Base-by-base conservation (phyloP, 805 yeast genomes). In the Lipomyces lipofer region DNA sequence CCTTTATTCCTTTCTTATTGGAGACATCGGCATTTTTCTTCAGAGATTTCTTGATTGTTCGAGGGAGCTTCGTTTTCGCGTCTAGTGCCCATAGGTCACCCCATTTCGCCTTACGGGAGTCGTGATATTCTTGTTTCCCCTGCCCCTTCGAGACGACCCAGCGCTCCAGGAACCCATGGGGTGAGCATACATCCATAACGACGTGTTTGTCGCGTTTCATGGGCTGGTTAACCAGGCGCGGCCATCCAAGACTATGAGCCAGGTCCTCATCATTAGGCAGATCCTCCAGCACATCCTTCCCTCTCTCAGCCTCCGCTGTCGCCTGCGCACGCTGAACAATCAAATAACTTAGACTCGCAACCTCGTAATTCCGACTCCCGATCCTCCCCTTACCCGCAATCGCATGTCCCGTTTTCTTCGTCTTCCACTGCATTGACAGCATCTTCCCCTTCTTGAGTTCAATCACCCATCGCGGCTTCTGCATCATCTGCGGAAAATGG, bases 21-120 rank as follows among this genome's bases (percentile, higher is more conserved):
- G n/a, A n/a, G n/a, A n/a, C n/a, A n/a, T n/a, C n/a, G n/a, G n/a
- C 43, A 13, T 39, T 27, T 13, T 9, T 24, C 13, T 17, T 9
- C n/a, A 8, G 4, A 15, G 17, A 6, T 4, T 22, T 12, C 25
- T 5, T 36, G 10, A 47, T 40, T n/a, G 15, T 40, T 6, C 50
- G 30, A 15, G 53, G 51, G 3, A 39, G 3, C 39, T 54, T 49
- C 1, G 81, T 74, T 67, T 85, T 86, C 2, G 83, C 83, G 32
- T 78, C 86, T 36, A 83, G 69, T 0, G 86, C 84, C 99, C 98
- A 94, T 49, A 84, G 71, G 67, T 94, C 99, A 21, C 97, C 96
- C 66, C 80, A 79, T n/a, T 70, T 70, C 0, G 88, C 81, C 68
- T 94, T 92, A 51, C 97, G 77, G 0, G 96, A 96, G 73, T 94